Evolutionary conservation across 192 early-diverging fungal species (phyloP).

Genomic region (Podila verticillata): DNA sequence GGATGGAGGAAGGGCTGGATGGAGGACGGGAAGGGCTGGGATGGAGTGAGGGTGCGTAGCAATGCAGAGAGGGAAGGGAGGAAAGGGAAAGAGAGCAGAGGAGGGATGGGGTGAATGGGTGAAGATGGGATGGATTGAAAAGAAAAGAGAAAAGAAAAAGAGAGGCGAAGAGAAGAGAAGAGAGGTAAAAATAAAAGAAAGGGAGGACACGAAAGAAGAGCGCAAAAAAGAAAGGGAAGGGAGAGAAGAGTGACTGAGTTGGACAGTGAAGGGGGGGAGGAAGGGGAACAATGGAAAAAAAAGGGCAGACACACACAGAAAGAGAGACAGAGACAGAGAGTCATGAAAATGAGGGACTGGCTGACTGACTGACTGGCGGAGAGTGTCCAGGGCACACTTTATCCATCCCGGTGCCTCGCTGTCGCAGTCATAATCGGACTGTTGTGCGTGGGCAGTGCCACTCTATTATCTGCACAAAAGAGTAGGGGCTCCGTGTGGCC

Average conservation of each 20-base stretch:
- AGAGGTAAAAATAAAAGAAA: slow-evolving; percentile 1
- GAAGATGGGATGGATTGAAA: not conserved
- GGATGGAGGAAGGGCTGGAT: not conserved
- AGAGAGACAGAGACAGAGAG: not conserved
- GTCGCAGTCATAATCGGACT: no score
- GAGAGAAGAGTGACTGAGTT: not conserved
- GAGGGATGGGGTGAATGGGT: not conserved
- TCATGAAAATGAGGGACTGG: no score
- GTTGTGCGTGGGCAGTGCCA: no score
- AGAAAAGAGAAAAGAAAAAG: not conserved
- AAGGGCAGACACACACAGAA: not conserved
- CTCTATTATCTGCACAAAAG: no score
- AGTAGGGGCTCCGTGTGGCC: no score
- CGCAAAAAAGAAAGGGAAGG: not conserved
- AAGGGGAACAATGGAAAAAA: not conserved
- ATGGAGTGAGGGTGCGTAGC: not conserved
- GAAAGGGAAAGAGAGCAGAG: not conserved
- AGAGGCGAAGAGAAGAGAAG: not conserved
- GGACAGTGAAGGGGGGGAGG: not conserved
- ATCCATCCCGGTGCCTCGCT: no score
- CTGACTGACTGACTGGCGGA: no score
- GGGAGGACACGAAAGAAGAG: not conserved
- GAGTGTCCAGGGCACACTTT: no score
- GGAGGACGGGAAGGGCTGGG: not conserved
- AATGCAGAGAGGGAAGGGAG: not conserved